Evolutionary conservation across 2,329 filamentous ascomycete genomes (phyloP), one percentile per base, ranked within the genome.

Genomic region (Thermoascus crustaceus): DNA sequence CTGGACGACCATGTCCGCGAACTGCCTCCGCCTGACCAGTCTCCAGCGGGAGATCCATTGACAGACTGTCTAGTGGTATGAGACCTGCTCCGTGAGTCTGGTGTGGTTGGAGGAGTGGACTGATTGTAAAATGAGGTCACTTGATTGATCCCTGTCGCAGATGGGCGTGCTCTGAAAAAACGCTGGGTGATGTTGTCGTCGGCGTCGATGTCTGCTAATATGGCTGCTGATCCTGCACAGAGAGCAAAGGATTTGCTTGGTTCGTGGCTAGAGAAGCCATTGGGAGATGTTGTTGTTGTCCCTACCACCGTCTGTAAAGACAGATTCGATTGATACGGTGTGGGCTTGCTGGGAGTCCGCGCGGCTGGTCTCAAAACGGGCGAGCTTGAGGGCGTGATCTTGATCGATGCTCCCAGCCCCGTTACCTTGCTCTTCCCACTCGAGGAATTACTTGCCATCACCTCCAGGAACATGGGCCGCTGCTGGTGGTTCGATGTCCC

Each of bases 161-260:
- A 71, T 7, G 88, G 87, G 20, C 85, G 77, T 25, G 89, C 91
- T 54, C 87, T 78, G 66, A 85, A 96, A 67, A 96, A 96, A 40
- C 86, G 81, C 58, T 96, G 89, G 1, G 73, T 74, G 52, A 80
- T 62, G 40, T 67, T 60, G 42, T 72, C 54, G 20, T 83, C 71
- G 34, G 78, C 75, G 44, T 85, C 76, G 34, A 95, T 71, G 47
- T 84, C 80, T 5, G 88, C 85, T 11, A 96, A 76, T 0, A 98
- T 85, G n/a, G 86, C 89, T 27, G 89, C 86, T 7, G 87, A 91
- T 37, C 91, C 91, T 6, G 91, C 89, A 44, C 87, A 88, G 58
- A 94, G 91, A 37, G 87, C 87, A 61, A 96, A 94, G 33, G 71
- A 71, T 38, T 67, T 67, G 35, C 74, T 80, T 8, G 80, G 76